These are phyloP conservation scores for Schizonepeta tenuifolia DNA, from an alignment of 257 asterid genomes.

Conservation along the genomic window DNA sequence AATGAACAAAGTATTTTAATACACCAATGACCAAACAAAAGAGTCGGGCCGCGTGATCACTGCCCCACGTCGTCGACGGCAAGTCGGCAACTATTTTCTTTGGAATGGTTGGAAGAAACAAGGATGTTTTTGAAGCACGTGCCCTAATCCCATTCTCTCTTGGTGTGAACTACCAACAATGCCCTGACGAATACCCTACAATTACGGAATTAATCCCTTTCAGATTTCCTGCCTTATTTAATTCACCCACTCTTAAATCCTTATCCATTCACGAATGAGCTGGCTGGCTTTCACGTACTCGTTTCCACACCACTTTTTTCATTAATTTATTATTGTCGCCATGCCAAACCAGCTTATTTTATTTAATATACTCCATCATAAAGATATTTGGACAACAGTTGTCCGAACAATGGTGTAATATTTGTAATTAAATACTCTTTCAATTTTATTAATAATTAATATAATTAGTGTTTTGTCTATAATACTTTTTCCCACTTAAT, in stretches of 20 bases:
- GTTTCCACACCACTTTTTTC: conserved; percentile 20
- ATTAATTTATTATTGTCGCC: conserved; percentile 9
- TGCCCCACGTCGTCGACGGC: conserved; percentile 7
- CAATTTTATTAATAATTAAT: no score
- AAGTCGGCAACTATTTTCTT: conserved; percentile 5
- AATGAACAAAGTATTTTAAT: no score
- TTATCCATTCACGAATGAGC: conserved; percentile 29
- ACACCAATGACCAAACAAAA: background rate
- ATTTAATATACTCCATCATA: no score
- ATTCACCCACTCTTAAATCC: conserved; percentile 12
- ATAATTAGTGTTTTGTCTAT: no score
- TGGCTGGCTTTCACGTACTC: background rate
- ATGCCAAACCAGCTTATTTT: background rate
- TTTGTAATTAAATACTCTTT: no score
- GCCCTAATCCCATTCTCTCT: background rate
- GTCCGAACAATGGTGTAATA: no score
- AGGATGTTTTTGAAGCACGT: background rate
- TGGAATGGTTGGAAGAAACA: background rate
- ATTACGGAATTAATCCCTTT: background rate
- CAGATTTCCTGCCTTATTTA: background rate
- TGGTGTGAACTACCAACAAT: background rate
- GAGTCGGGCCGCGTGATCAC: background rate
- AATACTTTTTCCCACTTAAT: no score
- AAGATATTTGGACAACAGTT: no score
- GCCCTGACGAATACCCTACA: background rate